These are phyloP conservation scores for Saksenaea oblongispora DNA, from an alignment of 371 early-diverging fungal genomes.

Conservation along the genomic window DNA sequence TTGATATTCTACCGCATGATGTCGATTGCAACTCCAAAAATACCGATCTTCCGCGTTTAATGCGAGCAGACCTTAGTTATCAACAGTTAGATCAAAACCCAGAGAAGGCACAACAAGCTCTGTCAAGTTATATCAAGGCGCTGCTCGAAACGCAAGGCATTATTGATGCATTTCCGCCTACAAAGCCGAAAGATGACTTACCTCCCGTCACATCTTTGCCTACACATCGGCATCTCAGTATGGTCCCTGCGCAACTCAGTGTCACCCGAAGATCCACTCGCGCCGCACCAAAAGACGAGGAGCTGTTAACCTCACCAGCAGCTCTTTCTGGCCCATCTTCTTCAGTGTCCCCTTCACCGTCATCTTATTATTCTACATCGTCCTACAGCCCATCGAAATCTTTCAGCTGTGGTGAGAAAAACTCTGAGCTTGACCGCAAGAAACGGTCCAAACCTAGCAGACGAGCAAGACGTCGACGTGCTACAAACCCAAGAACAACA, in stretches of 20 bases:
- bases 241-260: slow-evolving; percentile 34
- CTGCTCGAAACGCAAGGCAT: slow-evolving; percentile 41
- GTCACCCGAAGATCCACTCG: slow-evolving; percentile 20
- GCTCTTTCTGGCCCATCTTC: neutral
- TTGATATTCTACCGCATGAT: slow-evolving; percentile 48
- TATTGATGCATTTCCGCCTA: slow-evolving; percentile 47
- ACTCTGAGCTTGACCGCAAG: neutral
- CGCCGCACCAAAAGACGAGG: neutral
- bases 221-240: slow-evolving; percentile 41
- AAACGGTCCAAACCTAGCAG: neutral
- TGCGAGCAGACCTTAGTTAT: slow-evolving; percentile 46
- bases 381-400: neutral
- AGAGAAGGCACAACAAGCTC: slow-evolving; percentile 10
- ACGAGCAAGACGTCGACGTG: neutral
- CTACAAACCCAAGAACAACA: neutral
- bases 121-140: slow-evolving; percentile 32
- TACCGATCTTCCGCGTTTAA: slow-evolving; percentile 39
- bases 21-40: slow-evolving; percentile 50
- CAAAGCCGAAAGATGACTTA: slow-evolving; percentile 11
- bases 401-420: neutral
- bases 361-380: neutral
- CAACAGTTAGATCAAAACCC: slow-evolving; percentile 6
- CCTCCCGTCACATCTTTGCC: slow-evolving; percentile 32
- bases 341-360: neutral
- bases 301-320: neutral